Conservation (phyloP, 2,329 filamentous ascomycete species). For the Penicillium capsulatum region DNA sequence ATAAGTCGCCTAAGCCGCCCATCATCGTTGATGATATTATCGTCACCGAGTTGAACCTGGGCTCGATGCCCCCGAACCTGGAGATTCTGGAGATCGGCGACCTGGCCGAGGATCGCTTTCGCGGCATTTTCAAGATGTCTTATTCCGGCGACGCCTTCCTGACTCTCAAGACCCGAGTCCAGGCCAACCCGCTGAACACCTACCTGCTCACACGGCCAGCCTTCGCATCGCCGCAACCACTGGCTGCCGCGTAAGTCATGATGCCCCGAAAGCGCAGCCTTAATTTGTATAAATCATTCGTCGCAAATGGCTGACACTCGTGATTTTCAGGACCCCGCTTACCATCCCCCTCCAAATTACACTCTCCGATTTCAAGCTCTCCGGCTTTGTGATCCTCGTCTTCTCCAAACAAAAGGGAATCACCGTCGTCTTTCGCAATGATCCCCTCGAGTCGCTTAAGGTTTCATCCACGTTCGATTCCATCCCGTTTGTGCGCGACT, state of each 20-base stretch:
- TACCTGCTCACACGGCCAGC: constrained; percentile 86
- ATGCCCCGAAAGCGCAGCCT: not conserved
- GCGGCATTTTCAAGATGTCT: constrained; percentile 99
- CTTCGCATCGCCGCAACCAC: constrained; percentile 87
- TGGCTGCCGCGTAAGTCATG: constrained; percentile 66
- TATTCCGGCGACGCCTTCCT: constrained; percentile 94
- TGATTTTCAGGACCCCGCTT: constrained; percentile 60
- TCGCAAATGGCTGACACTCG: constrained; percentile 9
- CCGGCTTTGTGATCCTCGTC: constrained; percentile 94
- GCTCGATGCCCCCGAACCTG: constrained; percentile 86
- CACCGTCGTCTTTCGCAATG: constrained; percentile 95
- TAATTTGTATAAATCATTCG: not conserved
- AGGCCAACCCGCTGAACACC: constrained; percentile 96
- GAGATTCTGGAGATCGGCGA: constrained; percentile 98
- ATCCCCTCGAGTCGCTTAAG: constrained; percentile 94
- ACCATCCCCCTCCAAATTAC: constrained; percentile 98
- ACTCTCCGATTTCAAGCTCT: constrained; percentile 88
- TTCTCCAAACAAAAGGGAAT: constrained; percentile 97
- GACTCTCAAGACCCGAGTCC: constrained; percentile 91
- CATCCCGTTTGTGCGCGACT: constrained; percentile 96
- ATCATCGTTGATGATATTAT: constrained; percentile 99
- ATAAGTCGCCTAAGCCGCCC: constrained; percentile 95
- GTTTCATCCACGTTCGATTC: constrained; percentile 99
- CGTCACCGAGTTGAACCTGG: constrained; percentile 95
- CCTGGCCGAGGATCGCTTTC: constrained; percentile 91